Percentiles rank a stretch among this genome's conserved stretches.
These are phyloP conservation scores for Spergularia marina DNA, from an alignment of 148 eudicot genomes.

Conservation along the genomic window DNA sequence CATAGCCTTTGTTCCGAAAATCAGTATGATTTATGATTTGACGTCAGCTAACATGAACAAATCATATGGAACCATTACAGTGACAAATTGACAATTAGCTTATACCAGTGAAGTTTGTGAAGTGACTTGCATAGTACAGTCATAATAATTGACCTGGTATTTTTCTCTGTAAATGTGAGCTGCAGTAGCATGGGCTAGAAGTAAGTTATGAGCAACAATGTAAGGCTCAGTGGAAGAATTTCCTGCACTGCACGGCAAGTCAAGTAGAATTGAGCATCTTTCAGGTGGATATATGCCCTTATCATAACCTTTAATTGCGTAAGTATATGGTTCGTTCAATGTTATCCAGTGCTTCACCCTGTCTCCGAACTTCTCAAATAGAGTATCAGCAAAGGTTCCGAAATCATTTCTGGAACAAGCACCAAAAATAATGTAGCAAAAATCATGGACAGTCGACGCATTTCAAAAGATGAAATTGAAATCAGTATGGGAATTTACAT, in stretches of 20 bases:
- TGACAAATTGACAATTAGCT: too few relatives aligned
- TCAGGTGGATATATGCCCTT: too few relatives aligned
- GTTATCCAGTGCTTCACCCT: slow-evolving; percentile 91
- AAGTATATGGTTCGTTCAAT: slow-evolving; percentile 78
- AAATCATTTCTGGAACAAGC: slow-evolving; percentile 56
- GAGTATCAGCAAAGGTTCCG: slow-evolving; percentile 63
- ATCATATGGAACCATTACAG: too few relatives aligned
- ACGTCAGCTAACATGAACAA: too few relatives aligned
- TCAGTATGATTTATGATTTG: too few relatives aligned
- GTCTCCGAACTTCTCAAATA: slow-evolving; percentile 79
- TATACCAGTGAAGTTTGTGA: too few relatives aligned
- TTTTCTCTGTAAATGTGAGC: slow-evolving; percentile 59
- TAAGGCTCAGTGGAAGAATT: slow-evolving; percentile 95
- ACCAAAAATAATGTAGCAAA: neutral
- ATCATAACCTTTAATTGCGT: slow-evolving; percentile 52
- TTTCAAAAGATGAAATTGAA: neutral
- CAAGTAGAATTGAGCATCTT: too few relatives aligned
- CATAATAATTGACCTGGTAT: slow-evolving; percentile 54
- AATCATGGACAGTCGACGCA: neutral
- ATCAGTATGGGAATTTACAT: slow-evolving; percentile 41
- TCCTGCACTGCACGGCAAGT: slow-evolving; percentile 59
- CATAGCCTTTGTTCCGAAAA: too few relatives aligned
- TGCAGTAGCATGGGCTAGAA: slow-evolving; percentile 73
- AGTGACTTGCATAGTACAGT: neutral
- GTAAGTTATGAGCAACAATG: slow-evolving; percentile 67